A percentile compares a stretch with the other conserved stretches of the same genome.
Evolutionary conservation across 306 rosid genomes (phyloP).

Genomic region (Parietaria judaica): DNA sequence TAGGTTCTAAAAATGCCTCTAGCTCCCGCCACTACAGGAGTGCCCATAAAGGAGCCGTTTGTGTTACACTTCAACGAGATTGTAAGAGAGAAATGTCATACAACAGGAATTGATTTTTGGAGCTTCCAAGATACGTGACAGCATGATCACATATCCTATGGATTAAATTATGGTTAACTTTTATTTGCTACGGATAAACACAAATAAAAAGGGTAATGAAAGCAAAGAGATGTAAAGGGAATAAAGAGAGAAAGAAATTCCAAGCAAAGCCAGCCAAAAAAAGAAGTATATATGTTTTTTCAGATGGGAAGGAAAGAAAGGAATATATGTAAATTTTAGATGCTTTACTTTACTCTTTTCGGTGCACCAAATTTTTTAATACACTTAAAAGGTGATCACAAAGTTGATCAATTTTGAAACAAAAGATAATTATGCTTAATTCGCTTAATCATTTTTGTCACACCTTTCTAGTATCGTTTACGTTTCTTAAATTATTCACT

Average conservation of each 20-base stretch:
- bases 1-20: no score
- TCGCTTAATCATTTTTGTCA: background rate
- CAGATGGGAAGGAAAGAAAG: slow-evolving; percentile 11
- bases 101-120: no score
- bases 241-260: background rate
- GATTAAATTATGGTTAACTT: no score
- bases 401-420: background rate
- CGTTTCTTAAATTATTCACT: no score
- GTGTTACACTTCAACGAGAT: no score
- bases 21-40: no score
- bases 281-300: slow-evolving; percentile 7
- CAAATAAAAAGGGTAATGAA: background rate
- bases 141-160: no score
- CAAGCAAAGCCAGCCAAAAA: slow-evolving; percentile 18
- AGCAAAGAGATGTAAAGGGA: slow-evolving; percentile 1
- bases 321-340: slow-evolving; percentile 6
- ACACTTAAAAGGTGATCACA: background rate
- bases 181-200: background rate
- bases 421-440: background rate
- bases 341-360: slow-evolving; percentile 12
- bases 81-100: no score
- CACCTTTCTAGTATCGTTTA: no score
- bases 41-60: no score
- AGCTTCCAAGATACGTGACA: no score
- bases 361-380: no score